phyloP scores from a whole-genome alignment of 345 rosid genomes.

The Eucalyptus brandiana region DNA sequence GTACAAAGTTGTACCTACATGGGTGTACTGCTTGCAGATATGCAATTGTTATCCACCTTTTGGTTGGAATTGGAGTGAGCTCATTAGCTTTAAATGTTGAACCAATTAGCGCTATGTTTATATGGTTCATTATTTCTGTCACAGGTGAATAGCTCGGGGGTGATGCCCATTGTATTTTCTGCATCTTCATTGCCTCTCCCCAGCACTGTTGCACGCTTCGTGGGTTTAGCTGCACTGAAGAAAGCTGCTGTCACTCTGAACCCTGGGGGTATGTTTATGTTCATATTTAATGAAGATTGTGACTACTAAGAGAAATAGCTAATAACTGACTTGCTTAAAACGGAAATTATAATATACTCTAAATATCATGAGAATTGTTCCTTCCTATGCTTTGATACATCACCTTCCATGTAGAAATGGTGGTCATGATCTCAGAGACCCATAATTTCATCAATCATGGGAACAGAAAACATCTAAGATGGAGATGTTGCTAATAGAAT shows the following conservation, averaged over 20 bases:
- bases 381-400: too few relatives aligned
- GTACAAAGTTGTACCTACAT: neutral
- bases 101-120: neutral
- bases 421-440: too few relatives aligned
- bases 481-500: too few relatives aligned
- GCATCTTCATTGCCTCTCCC: conserved; percentile 93
- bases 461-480: too few relatives aligned
- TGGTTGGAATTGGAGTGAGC: neutral
- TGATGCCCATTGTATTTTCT: conserved; percentile 95
- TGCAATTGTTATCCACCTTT: neutral
- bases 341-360: too few relatives aligned
- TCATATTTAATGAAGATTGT: neutral
- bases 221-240: conserved; percentile 70
- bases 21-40: neutral
- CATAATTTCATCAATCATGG: too few relatives aligned
- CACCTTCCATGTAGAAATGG: too few relatives aligned
- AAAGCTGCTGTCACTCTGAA: conserved; percentile 73
- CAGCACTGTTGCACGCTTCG: conserved; percentile 76
- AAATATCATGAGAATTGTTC: too few relatives aligned
- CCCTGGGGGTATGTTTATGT: conserved; percentile 62
- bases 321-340: too few relatives aligned
- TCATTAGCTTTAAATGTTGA: neutral
- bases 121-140: neutral
- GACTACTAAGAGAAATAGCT: neutral
- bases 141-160: conserved; percentile 88